Base-by-base conservation (phyloP, 352 stramenopile genomes). In the Salisapilia sapeloensis region DNA sequence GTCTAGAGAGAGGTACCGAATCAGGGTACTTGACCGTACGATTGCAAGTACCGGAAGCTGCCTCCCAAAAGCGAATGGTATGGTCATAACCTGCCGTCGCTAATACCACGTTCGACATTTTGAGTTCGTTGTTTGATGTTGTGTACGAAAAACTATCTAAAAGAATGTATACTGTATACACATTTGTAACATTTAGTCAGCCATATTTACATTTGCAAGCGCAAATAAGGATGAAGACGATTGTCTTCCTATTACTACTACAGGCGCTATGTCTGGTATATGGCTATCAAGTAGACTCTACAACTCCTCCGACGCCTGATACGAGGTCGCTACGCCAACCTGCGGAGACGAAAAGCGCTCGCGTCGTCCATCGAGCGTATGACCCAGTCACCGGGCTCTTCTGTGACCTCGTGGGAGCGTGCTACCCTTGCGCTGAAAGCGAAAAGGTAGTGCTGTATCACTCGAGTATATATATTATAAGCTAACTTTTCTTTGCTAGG, bases 61-160 rank as follows among this genome's bases (percentile, higher is more conserved):
- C 91, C 42, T 99, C 92, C 94, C 94, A 99, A 69, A 98, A 98
- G 43, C 92, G 70, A 47, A 98, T 97, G 42, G 95, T 97, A 63
- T 98, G 89, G 64, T 98, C 94, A 51, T 97, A 98, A 8, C 92
- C 93, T 23, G 84, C 93, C 8, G 93, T 98, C 29, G 91, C 93
- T 29, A 99, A 58, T 50, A 99, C 93, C 4, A 99, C 94, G 36
- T 67, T 66, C 7, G 69, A 58, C 74, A 90, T 90, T 15, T 38
- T 58, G 18, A 17, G 25, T 4, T 11, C 13, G 10, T 22, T 35
- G 18, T 11, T 43, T 35, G 18, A 9, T 10, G 15, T 2, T 32
- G 33, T 40, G 31, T 14, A 38, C 17, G 19, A 46, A 34, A 23
- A 11, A 22, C 14, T 18, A 27, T 32, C 25, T 33, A 4, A 11